Evolutionary conservation across 1,284 basidiomycete species (phyloP).

Genomic region (Apiotrichum veenhuisii): DNA sequence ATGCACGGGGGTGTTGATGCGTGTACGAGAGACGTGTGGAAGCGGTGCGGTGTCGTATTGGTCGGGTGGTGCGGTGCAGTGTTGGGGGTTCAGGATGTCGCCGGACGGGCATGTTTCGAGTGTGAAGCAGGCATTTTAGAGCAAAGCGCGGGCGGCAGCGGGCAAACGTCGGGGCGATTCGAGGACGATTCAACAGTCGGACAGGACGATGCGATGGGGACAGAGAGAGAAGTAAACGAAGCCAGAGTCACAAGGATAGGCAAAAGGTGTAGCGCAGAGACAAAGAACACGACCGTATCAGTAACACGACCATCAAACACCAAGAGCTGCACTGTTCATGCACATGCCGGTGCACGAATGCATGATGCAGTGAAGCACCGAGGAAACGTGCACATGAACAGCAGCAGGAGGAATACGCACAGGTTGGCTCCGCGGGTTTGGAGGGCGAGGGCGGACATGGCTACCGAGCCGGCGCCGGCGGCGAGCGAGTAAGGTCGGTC

Average conservation of each 20-base stretch:
- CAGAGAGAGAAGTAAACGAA: too few species aligned
- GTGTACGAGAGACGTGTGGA: neutral
- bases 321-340: too few species aligned
- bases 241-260: too few species aligned
- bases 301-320: too few species aligned
- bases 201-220: too few species aligned
- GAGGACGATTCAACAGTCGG: too few species aligned
- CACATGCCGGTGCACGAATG: neutral
- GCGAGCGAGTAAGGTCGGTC: neutral
- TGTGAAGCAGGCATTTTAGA: too few species aligned
- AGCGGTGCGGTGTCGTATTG: neutral
- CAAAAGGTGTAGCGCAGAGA: too few species aligned
- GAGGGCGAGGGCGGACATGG: slow-evolving; percentile 3
- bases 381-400: neutral
- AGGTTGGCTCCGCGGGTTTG: neutral
- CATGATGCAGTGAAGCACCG: neutral
- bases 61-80: neutral
- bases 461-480: neutral
- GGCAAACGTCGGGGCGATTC: too few species aligned
- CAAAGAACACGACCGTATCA: too few species aligned
- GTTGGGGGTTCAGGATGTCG: neutral
- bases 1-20: neutral
- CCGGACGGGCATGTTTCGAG: neutral
- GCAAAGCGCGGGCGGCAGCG: too few species aligned
- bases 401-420: neutral